Percentiles rank a stretch among this genome's conserved stretches.
Conservation (phyloP, 2,329 filamentous ascomycete genomes). For the Aspergillus carbonarius region DNA sequence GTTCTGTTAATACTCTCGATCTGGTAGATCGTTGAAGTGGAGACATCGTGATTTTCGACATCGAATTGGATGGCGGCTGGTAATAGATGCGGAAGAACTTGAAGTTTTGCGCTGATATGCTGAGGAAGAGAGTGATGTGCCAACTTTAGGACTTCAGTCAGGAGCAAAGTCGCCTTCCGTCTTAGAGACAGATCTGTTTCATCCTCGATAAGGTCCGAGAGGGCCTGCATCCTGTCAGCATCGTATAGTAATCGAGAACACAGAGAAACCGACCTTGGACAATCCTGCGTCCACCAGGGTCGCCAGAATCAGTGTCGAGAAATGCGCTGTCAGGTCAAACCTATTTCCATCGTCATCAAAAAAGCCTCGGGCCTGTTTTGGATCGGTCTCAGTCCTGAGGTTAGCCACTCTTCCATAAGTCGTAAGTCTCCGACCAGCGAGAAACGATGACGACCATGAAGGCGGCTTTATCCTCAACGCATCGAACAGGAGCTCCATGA, state of each 20-base stretch:
- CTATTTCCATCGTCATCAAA: slow-evolving; percentile 67
- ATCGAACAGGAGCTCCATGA: slow-evolving; percentile 84
- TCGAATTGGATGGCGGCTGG: slow-evolving; percentile 71
- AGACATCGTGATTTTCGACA: slow-evolving; percentile 71
- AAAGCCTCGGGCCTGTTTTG: slow-evolving; percentile 51
- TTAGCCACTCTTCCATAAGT: slow-evolving; percentile 95
- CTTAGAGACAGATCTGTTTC: slow-evolving; percentile 59
- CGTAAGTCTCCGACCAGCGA: slow-evolving; percentile 86
- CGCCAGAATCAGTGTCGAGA: slow-evolving; percentile 82
- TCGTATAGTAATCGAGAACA: neutral
- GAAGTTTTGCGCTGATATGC: slow-evolving; percentile 77
- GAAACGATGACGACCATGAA: slow-evolving; percentile 91
- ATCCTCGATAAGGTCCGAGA: slow-evolving; percentile 52
- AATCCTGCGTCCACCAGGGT: slow-evolving; percentile 81
- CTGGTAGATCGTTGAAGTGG: slow-evolving; percentile 91
- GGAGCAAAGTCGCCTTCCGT: slow-evolving; percentile 83
- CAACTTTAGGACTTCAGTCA: slow-evolving; percentile 88
- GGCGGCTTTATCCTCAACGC: slow-evolving; percentile 86
- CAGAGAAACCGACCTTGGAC: slow-evolving; percentile 45
- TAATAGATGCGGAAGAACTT: slow-evolving; percentile 84
- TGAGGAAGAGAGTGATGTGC: slow-evolving; percentile 81
- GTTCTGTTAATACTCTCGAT: slow-evolving; percentile 97
- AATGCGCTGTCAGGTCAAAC: slow-evolving; percentile 84
- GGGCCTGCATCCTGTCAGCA: slow-evolving; percentile 36
- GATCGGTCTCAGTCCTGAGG: slow-evolving; percentile 63